These are phyloP conservation scores for Leishmania mexicana DNA, from an alignment of 208 protist species.

Conservation along the genomic window DNA sequence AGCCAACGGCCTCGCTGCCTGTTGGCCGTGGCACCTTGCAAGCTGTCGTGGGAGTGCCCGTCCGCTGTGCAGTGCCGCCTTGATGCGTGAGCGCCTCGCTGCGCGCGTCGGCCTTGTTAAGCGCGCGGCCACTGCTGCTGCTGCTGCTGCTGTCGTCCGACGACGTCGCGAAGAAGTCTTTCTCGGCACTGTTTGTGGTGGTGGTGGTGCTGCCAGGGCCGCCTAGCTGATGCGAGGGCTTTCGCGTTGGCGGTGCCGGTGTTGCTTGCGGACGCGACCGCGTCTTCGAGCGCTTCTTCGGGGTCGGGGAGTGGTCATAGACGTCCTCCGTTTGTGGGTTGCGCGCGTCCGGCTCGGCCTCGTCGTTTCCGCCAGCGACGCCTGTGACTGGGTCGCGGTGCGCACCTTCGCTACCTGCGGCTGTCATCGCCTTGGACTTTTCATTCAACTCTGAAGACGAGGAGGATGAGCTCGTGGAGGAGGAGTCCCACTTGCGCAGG, in stretches of 20 bases:
- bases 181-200: conserved; percentile 29
- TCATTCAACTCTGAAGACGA: neutral
- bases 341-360: conserved; percentile 18
- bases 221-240: neutral
- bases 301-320: conserved; percentile 45
- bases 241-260: neutral
- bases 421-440: neutral
- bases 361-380: neutral
- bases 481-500: conserved; percentile 29
- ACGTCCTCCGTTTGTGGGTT: conserved; percentile 11
- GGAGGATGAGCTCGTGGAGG: conserved; percentile 1
- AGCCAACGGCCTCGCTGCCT: neutral
- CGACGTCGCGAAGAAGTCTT: conserved; percentile 27
- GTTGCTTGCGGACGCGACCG: conserved; percentile 21
- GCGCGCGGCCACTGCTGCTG: neutral
- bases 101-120: neutral
- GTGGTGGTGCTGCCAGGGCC: conserved; percentile 12
- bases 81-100: neutral
- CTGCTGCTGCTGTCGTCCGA: neutral
- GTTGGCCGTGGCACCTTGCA: neutral
- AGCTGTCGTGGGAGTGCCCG: neutral
- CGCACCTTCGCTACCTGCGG: neutral
- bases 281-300: conserved; percentile 66
- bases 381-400: conserved; percentile 5
- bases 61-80: neutral